A percentile compares a stretch with the other conserved stretches of the same genome.
Evolutionary conservation across 176 grass and related monocot genomes (phyloP).

Genomic region (Hordeum vulgare): MorexV3_pseudomolecules_assembly NC_058524.1:615879576-615880075

Average conservation of each 20-base stretch:
- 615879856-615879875: constrained; percentile 81
- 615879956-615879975: constrained; percentile 58
- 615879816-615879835: constrained; percentile 34
- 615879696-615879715: constrained; percentile 76
- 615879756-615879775: constrained; percentile 64
- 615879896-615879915: constrained; percentile 44
- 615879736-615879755: constrained; percentile 73
- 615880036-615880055: constrained; percentile 38
- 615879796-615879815: constrained; percentile 27
- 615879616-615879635: constrained; percentile 58
- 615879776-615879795: constrained; percentile 60
- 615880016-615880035: constrained; percentile 27
- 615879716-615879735: constrained; percentile 78
- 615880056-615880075: constrained; percentile 54
- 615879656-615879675: constrained; percentile 85
- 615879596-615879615: constrained; percentile 53
- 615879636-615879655: constrained; percentile 84
- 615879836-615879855: constrained; percentile 55
- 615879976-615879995: constrained; percentile 62
- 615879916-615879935: constrained; percentile 60
- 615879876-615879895: constrained; percentile 58
- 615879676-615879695: constrained; percentile 91
- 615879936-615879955: constrained; percentile 62
- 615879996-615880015: constrained; percentile 59
- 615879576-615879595: constrained; percentile 75